Evolutionary conservation across 2,329 filamentous ascomycete genomes (phyloP).

Genomic region (Pseudogymnoascus sp.): DNA sequence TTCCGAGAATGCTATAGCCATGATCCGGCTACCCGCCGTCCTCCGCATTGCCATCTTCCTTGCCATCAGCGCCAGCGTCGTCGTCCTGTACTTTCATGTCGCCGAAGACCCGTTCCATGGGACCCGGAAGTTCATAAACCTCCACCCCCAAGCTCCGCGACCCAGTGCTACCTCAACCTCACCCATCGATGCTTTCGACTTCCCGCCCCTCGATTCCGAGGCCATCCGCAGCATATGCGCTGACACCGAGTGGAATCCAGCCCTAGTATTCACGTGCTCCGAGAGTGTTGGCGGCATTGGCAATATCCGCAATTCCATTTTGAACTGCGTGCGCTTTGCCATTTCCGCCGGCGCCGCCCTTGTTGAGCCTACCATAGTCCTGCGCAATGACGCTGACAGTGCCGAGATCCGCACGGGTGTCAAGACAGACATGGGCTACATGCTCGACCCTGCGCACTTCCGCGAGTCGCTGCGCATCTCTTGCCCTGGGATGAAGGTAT

Average conservation of each 20-base stretch:
- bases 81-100: background rate
- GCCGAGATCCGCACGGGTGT: slow-evolving; percentile 16
- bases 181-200: slow-evolving; percentile 27
- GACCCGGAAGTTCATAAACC: background rate
- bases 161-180: background rate
- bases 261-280: slow-evolving; percentile 33
- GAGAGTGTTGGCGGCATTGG: slow-evolving; percentile 32
- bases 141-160: background rate
- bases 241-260: slow-evolving; percentile 27
- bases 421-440: slow-evolving; percentile 17
- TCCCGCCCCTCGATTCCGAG: slow-evolving; percentile 29
- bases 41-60: background rate
- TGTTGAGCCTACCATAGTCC: slow-evolving; percentile 30
- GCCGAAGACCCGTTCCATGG: background rate
- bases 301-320: slow-evolving; percentile 33
- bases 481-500: slow-evolving; percentile 21
- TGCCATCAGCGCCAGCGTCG: background rate
- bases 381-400: slow-evolving; percentile 28
- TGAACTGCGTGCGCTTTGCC: slow-evolving; percentile 34
- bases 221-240: slow-evolving; percentile 29
- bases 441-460: slow-evolving; percentile 24
- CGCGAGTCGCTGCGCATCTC: slow-evolving; percentile 19
- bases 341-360: slow-evolving; percentile 31
- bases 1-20: background rate
- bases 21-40: background rate